Base-by-base conservation (phyloP, 2,329 filamentous ascomycete genomes). In the Dothistroma septosporum region DNA sequence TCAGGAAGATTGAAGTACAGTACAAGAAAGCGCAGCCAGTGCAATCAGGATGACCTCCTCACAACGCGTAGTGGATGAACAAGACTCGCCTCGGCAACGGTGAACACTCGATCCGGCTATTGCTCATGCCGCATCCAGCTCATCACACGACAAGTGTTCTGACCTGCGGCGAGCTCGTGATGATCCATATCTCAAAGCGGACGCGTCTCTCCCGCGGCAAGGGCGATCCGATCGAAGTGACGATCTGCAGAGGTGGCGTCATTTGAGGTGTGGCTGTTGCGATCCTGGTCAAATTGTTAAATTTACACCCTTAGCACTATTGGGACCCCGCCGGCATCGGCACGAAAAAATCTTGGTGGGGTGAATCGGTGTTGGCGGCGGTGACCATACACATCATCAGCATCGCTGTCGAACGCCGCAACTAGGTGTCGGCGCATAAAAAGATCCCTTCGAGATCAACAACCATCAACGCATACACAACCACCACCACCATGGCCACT, bases 401-500 rank as follows among this genome's bases (percentile, higher is more conserved):
- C 52, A 59, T 44, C 57, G 37, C 41, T 21, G 7, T 46, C 28
- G 37, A 59, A 59, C 52, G 35, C 57, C 57, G 57, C 48, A 22
- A 12, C 8, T 50, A 19, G 19, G 28, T 8, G 28, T 24, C 14
- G 10, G 9, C 47, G 11, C 47, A 49, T 24, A 28, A 50, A 50
- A 48, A 48, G n/a, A 19, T 10, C n/a, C 2, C 10, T 9, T 5
- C 22, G n/a, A 19, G 14, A n/a, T n/a, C 47, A 50, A 3, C 6
- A 24, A 24, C 11, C 12, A 28, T 9, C 47, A 28, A 28, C 21
- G 6, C 47, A 50, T 47, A 28, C 9, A 53, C 49, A 19, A 53
- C 21, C 19, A 57, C 49, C 32, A n/a, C 14, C 33, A 60, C 14
- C 24, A 60, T 60, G 58, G 53, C 58, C 4, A 49, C 55, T 22